A percentile compares a stretch with the other conserved stretches of the same genome.
Evolutionary conservation across 2,329 filamentous ascomycete genomes (phyloP).

Genomic region (Botrytis pseudocinerea): DNA sequence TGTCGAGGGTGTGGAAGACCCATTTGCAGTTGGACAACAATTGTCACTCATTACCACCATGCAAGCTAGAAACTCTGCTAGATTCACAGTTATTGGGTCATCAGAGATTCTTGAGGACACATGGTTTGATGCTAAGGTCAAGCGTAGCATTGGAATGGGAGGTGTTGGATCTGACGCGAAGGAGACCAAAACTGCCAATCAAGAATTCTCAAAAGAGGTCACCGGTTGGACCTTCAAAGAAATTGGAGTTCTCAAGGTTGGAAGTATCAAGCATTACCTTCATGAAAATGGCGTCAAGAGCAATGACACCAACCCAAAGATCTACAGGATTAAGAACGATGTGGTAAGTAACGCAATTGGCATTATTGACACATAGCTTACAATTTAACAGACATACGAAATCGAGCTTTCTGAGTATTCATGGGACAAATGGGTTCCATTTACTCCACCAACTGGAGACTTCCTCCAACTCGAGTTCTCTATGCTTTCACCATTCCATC

Average conservation of each 20-base stretch:
- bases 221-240: conserved; percentile 98
- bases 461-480: conserved; percentile 91
- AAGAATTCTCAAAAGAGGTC: conserved; percentile 79
- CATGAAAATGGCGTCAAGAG: conserved; percentile 54
- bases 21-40: conserved; percentile 82
- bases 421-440: conserved; percentile 73
- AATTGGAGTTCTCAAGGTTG: conserved; percentile 82
- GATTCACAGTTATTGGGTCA: conserved; percentile 81
- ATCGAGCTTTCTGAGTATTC: conserved; percentile 88
- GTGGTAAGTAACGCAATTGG: conserved; percentile 66
- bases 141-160: conserved; percentile 46
- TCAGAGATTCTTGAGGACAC: conserved; percentile 83
- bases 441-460: conserved; percentile 68
- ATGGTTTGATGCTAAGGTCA: conserved; percentile 83
- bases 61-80: conserved; percentile 91
- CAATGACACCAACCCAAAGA: conserved; percentile 70
- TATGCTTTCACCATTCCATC: conserved; percentile 98
- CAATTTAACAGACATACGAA: conserved; percentile 30
- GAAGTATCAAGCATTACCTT: conserved; percentile 76
- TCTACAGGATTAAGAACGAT: conserved; percentile 96
- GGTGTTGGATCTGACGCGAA: conserved; percentile 51
- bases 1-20: conserved; percentile 68
- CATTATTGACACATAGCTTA: conserved; percentile 5
- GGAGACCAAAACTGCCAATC: conserved; percentile 68
- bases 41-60: conserved; percentile 80